Percentiles rank a stretch among this genome's conserved stretches.
phyloP scores from a whole-genome alignment of 2,329 filamentous ascomycete genomes.

The Conoideocrella luteorostrata region DNA sequence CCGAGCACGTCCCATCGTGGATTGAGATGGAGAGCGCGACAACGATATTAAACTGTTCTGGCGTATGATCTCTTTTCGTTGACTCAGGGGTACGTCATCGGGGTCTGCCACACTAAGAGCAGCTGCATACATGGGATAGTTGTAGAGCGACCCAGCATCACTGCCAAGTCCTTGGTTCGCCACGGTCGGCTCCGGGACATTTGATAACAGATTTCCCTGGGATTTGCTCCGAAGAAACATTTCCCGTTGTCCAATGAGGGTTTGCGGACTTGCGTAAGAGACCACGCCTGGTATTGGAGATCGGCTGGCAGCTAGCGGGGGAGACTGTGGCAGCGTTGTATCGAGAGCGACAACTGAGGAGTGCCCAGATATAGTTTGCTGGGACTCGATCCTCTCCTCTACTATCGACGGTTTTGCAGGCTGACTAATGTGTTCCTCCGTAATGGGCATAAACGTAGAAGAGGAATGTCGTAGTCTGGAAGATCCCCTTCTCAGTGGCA shows the following conservation, averaged over 20 bases:
- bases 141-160: constrained; percentile 36
- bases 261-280: constrained; percentile 47
- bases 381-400: constrained; percentile 7
- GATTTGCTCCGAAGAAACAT: constrained; percentile 47
- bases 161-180: constrained; percentile 23
- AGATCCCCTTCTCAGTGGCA: constrained; percentile 18
- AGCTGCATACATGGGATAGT: constrained; percentile 26
- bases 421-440: constrained; percentile 30
- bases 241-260: constrained; percentile 50
- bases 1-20: constrained; percentile 13
- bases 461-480: constrained; percentile 13
- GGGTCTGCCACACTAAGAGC: constrained; percentile 33
- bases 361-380: constrained; percentile 11
- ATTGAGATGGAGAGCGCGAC: constrained; percentile 16
- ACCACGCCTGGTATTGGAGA: constrained; percentile 38
- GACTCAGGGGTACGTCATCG: constrained; percentile 67
- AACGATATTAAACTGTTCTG: constrained; percentile 37
- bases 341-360: constrained; percentile 17
- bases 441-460: constrained; percentile 32
- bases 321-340: constrained; percentile 11
- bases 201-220: constrained; percentile 30
- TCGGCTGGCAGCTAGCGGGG: constrained; percentile 7
- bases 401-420: constrained; percentile 12
- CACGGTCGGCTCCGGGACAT: constrained; percentile 19
- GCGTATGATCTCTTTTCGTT: constrained; percentile 57